Evolutionary conservation across 345 rosid species (phyloP).

Genomic region (Combretum micranthum): DNA sequence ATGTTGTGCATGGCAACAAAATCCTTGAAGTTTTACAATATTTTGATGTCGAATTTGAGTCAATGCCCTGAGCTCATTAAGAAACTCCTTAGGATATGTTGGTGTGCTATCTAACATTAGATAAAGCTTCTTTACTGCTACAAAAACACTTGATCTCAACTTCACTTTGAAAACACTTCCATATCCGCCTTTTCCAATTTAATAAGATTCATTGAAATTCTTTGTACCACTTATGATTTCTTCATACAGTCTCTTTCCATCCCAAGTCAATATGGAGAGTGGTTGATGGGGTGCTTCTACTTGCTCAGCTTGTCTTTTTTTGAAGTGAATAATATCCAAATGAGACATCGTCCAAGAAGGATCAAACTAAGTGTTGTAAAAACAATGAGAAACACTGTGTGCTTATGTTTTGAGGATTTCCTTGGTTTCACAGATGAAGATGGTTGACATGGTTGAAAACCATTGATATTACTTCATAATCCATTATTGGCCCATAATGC

Average conservation of each 20-base stretch:
- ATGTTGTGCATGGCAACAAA: too few species aligned
- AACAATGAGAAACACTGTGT: constrained; percentile 3
- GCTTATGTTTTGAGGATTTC: neutral
- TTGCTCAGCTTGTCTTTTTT: neutral
- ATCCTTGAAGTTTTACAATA: too few species aligned
- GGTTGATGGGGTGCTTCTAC: neutral
- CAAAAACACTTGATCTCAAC: constrained; percentile 8
- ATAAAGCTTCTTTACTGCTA: constrained; percentile 36
- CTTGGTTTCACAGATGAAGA: too few species aligned
- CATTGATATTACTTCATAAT: neutral
- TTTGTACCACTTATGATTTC: constrained; percentile 22
- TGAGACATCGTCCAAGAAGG: neutral
- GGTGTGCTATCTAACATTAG: neutral
- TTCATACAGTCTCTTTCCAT: constrained; percentile 14
- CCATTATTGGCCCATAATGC: neutral
- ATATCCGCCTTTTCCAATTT: constrained; percentile 21
- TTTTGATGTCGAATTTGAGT: neutral
- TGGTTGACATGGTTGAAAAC: constrained; percentile 12
- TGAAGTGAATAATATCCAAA: neutral
- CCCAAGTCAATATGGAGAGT: constrained; percentile 10
- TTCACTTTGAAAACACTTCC: constrained; percentile 27
- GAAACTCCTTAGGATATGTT: constrained; percentile 11
- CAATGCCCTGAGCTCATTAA: constrained; percentile 18
- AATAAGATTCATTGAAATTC: too few species aligned
- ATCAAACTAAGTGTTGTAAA: constrained; percentile 9